These are phyloP conservation scores for Amanita rubescens DNA, from an alignment of 768 basidiomycete genomes.

Conservation along the genomic window DNA sequence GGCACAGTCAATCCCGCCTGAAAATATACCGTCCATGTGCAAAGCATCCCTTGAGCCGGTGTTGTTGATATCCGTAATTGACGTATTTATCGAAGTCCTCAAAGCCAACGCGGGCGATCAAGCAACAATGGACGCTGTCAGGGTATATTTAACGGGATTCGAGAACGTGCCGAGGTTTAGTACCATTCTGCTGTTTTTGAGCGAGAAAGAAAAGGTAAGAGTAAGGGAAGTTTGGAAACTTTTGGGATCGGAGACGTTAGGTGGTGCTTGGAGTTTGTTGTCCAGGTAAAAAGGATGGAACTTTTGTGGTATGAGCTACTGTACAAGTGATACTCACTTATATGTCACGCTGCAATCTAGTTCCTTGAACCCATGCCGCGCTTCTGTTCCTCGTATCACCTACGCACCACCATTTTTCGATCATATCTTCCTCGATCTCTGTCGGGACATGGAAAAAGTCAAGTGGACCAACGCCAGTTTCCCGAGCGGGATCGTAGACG, in stretches of 20 bases:
- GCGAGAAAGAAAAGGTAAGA: constrained; percentile 41
- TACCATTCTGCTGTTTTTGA: constrained; percentile 60
- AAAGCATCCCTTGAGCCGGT: constrained; percentile 63
- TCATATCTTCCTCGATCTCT: constrained; percentile 33
- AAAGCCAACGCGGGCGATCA: constrained; percentile 9
- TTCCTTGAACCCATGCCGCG: constrained; percentile 79
- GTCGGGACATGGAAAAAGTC: constrained; percentile 51
- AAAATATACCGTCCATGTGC: constrained; percentile 53
- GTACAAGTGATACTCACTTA: neutral
- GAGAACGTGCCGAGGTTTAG: constrained; percentile 51
- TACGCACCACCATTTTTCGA: constrained; percentile 91
- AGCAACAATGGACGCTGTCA: constrained; percentile 19
- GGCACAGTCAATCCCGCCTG: constrained; percentile 46
- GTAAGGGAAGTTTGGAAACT: constrained; percentile 39
- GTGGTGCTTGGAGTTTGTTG: constrained; percentile 18
- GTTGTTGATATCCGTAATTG: constrained; percentile 50
- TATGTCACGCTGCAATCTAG: neutral
- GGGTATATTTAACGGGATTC: constrained; percentile 47
- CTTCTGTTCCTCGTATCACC: constrained; percentile 63
- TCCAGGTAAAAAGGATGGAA: neutral
- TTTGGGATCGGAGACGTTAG: constrained; percentile 23
- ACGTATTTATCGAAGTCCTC: constrained; percentile 35
- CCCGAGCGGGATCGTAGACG: constrained; percentile 25
- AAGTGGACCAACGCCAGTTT: constrained; percentile 50
- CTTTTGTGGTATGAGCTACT: neutral